These are phyloP conservation scores for Apophysomyces trapeziformis DNA, from an alignment of 371 early-diverging fungal species.

Conservation along the genomic window DNA sequence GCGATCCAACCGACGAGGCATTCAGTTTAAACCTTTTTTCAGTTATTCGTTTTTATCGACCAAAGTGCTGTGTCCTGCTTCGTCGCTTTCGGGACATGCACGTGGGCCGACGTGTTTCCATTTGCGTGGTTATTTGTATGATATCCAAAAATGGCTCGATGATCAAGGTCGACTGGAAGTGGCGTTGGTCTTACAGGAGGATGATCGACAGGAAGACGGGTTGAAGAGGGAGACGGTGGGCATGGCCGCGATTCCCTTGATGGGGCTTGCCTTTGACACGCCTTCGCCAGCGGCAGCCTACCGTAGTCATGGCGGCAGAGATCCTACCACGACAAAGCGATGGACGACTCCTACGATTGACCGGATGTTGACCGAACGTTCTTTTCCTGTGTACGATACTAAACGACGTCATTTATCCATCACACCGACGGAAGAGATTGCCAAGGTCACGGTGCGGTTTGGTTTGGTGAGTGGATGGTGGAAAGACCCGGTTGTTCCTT, in stretches of 20 bases:
- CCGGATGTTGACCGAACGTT: slow-evolving; percentile 31
- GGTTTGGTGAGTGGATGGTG: slow-evolving; percentile 52
- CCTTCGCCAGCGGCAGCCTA: background rate
- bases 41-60: slow-evolving; percentile 40
- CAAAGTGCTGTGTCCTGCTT: slow-evolving; percentile 34
- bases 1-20: slow-evolving; percentile 17
- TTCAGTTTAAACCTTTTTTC: slow-evolving; percentile 35
- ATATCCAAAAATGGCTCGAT: slow-evolving; percentile 47
- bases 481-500: slow-evolving; percentile 11
- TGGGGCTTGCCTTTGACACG: slow-evolving; percentile 26
- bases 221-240: slow-evolving; percentile 38
- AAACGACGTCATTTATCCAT: slow-evolving; percentile 18
- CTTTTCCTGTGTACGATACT: slow-evolving; percentile 30
- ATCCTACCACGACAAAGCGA: background rate
- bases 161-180: slow-evolving; percentile 25
- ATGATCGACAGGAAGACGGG: slow-evolving; percentile 20
- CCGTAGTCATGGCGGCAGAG: background rate
- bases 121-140: slow-evolving; percentile 41
- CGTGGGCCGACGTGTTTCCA: slow-evolving; percentile 33
- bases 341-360: slow-evolving; percentile 7
- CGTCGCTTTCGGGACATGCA: slow-evolving; percentile 26
- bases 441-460: slow-evolving; percentile 38
- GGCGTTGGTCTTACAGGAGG: slow-evolving; percentile 20
- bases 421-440: slow-evolving; percentile 31
- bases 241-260: slow-evolving; percentile 29